Conservation (phyloP, 306 rosid genomes). For the Fragaria iinumae region DNA sequence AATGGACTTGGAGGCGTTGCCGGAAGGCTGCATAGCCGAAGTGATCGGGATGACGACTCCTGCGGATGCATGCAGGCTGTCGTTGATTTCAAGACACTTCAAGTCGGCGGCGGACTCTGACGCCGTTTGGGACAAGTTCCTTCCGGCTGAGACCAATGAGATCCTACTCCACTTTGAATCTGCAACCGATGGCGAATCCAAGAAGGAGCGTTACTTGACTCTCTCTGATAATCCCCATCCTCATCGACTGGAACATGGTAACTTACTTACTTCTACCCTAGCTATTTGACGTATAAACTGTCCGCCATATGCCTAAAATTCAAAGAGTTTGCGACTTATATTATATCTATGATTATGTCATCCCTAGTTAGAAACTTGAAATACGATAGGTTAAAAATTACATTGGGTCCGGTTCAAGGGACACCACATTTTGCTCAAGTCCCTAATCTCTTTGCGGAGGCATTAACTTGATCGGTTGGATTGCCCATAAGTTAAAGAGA, state of each 20-base stretch:
- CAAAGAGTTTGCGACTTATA: too few species aligned
- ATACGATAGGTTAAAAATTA: neutral
- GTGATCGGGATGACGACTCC: constrained; percentile 60
- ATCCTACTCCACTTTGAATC: constrained; percentile 11
- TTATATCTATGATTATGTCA: too few species aligned
- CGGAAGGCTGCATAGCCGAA: constrained; percentile 65
- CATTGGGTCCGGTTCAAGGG: too few species aligned
- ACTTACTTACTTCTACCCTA: neutral
- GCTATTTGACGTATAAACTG: neutral
- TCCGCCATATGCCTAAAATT: too few species aligned
- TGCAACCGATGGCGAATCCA: constrained; percentile 21
- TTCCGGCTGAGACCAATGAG: constrained; percentile 40
- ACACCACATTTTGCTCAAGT: too few species aligned
- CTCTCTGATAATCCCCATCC: constrained; percentile 51
- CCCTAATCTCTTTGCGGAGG: too few species aligned
- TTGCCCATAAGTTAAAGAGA: too few species aligned
- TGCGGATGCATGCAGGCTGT: constrained; percentile 37
- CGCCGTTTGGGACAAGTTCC: constrained; percentile 62
- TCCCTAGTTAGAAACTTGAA: neutral
- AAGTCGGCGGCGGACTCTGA: constrained; percentile 66
- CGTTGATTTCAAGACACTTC: constrained; percentile 45
- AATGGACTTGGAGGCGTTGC: constrained; percentile 36
- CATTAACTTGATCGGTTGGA: too few species aligned
- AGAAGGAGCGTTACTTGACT: constrained; percentile 35
- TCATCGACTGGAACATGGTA: constrained; percentile 66